These are phyloP conservation scores for Geoglossum cookeanum DNA, from an alignment of 2,329 filamentous ascomycete genomes.

Conservation along the genomic window DNA sequence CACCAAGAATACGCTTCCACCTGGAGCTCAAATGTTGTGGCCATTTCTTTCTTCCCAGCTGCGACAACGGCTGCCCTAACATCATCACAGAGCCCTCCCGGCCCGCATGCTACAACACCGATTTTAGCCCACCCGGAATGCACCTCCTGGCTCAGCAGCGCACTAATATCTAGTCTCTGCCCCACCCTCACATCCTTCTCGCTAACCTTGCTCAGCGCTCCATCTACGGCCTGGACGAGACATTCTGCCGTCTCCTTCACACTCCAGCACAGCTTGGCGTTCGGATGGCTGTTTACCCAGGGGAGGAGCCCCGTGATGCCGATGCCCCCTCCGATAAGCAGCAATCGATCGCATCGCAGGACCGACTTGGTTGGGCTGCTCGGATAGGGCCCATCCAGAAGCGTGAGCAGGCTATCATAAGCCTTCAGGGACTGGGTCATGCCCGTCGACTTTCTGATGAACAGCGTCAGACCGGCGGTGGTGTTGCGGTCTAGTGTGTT, in stretches of 20 bases:
- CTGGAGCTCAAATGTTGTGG: slow-evolving; percentile 12
- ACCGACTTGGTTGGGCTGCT: slow-evolving; percentile 14
- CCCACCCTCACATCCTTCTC: slow-evolving; percentile 22
- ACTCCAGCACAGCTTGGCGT: slow-evolving; percentile 22
- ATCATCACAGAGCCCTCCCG: slow-evolving; percentile 23
- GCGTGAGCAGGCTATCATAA: slow-evolving; percentile 16
- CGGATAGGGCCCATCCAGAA: slow-evolving; percentile 22
- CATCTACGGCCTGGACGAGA: slow-evolving; percentile 17
- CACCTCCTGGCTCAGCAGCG: slow-evolving; percentile 17
- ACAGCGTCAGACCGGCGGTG: slow-evolving; percentile 18
- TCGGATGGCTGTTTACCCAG: slow-evolving; percentile 17
- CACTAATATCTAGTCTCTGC: slow-evolving; percentile 17
- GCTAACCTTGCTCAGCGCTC: not conserved
- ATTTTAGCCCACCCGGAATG: slow-evolving; percentile 15
- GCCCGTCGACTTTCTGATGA: slow-evolving; percentile 20
- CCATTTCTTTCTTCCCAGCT: slow-evolving; percentile 8
- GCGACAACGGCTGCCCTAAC: slow-evolving; percentile 17
- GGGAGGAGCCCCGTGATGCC: slow-evolving; percentile 28
- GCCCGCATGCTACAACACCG: slow-evolving; percentile 25
- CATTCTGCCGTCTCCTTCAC: slow-evolving; percentile 13
- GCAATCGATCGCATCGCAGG: slow-evolving; percentile 18
- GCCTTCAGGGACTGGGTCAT: slow-evolving; percentile 17
- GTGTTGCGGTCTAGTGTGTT: not conserved
- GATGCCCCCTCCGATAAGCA: slow-evolving; percentile 29
- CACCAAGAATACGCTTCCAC: slow-evolving; percentile 16